Percentiles rank a stretch among this genome's conserved stretches.
These are phyloP conservation scores for Hortiboletus campestris DNA, from an alignment of 768 basidiomycete genomes.

Conservation along the genomic window DNA sequence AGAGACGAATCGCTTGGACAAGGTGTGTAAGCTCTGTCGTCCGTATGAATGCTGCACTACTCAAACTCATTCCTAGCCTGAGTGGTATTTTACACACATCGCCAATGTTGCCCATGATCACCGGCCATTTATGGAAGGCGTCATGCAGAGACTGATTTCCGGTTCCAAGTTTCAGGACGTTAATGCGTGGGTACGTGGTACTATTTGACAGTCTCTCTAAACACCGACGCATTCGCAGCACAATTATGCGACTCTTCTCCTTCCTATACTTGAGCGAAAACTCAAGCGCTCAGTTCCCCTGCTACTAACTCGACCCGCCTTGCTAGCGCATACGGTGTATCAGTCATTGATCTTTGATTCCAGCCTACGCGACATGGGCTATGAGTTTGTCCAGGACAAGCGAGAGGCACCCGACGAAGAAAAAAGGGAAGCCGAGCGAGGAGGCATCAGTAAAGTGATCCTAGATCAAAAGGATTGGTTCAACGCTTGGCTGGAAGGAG, in stretches of 20 bases:
- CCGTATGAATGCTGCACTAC: not conserved
- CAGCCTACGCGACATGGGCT: slow-evolving; percentile 70
- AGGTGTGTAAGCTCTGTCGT: slow-evolving; percentile 47
- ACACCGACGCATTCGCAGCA: slow-evolving; percentile 45
- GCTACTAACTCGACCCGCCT: slow-evolving; percentile 72
- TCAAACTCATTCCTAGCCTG: slow-evolving; percentile 58
- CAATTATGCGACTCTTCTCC: slow-evolving; percentile 77
- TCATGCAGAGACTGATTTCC: slow-evolving; percentile 69
- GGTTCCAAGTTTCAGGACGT: slow-evolving; percentile 60
- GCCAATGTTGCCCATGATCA: slow-evolving; percentile 88
- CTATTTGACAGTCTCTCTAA: not conserved
- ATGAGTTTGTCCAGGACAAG: slow-evolving; percentile 42
- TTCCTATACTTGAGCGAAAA: slow-evolving; percentile 77
- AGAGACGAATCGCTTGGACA: slow-evolving; percentile 89
- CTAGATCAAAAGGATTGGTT: slow-evolving; percentile 89
- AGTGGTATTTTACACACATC: slow-evolving; percentile 95
- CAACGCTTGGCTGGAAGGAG: slow-evolving; percentile 84
- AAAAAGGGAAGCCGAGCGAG: slow-evolving; percentile 47
- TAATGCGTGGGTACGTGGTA: slow-evolving; percentile 67
- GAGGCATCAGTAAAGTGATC: slow-evolving; percentile 79
- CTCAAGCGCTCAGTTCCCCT: slow-evolving; percentile 70
- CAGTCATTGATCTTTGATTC: slow-evolving; percentile 89
- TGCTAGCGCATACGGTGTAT: slow-evolving; percentile 94
- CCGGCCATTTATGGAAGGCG: slow-evolving; percentile 68
- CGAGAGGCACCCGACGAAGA: slow-evolving; percentile 11